Base-by-base conservation (phyloP, 768 basidiomycete species). In the Agaricus blazei region DNA sequence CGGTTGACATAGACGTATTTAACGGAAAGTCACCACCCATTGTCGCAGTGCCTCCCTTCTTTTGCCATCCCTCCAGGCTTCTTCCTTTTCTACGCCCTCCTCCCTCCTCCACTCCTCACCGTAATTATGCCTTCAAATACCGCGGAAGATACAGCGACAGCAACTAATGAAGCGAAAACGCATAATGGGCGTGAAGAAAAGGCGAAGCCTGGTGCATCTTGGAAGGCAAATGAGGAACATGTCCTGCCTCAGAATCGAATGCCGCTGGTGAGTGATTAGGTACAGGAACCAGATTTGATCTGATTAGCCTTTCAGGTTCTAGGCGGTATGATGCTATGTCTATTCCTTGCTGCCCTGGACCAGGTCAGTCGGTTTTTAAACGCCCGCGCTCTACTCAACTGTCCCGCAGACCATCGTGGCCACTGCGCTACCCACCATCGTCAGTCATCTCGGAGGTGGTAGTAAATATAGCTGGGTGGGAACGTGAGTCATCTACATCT, bases 381-480 rank as follows among this genome's bases (percentile, higher is more conserved):
- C 23, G 23, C 29, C 43, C 15, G 41, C 27, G 15, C 19, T n/a
- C 15, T 14, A 50, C 51, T 36, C 49, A 28, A 36, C 53, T 45
- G 15, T 41, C 24, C 27, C 19, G n/a, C 31, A 84, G 82, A 84
- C 82, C 14, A 84, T 85, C 56, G 82, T 88, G 9, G 81, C 86
- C 9, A 89, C 87, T 6, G 87, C 88, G n/a, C 69, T 90, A 29
- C 87, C 88, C 1, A 88, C 85, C 0, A 89, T 90, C 48, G 83
- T 87, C 9, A 66, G 62, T n/a, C 65, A 85, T 24, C 75, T 90
- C 0, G 81, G 84, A 43, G 86, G 83, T 27, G 84, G 83, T 4
- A 75, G 66, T 12, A 72, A 73, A 37, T 89, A 90, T 58, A 82
- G 84, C 49, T 90, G 88, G 88, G 84, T 89, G 38, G 85, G 85